These are phyloP conservation scores for Akanthomyces lecanii DNA, from an alignment of 2,329 filamentous ascomycete genomes.

Conservation along the genomic window DNA sequence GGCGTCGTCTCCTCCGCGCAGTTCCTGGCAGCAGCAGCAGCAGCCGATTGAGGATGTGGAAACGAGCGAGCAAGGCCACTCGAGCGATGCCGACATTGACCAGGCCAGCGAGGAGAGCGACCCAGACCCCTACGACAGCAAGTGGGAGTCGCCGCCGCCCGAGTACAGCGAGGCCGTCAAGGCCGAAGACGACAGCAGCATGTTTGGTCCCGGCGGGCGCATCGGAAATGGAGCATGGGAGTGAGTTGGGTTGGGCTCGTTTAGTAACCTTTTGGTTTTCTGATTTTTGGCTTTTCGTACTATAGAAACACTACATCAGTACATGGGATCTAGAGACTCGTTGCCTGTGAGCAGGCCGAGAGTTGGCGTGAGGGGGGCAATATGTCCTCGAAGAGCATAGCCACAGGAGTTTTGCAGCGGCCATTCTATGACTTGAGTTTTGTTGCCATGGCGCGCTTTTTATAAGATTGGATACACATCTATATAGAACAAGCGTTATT, in stretches of 20 bases:
- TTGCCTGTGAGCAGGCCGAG: not conserved
- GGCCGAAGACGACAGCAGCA: conserved; percentile 6
- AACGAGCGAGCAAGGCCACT: conserved; percentile 30
- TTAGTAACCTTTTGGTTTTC: not conserved
- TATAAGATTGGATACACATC: not conserved
- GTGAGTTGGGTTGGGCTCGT: not conserved
- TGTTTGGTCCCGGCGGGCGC: conserved; percentile 14
- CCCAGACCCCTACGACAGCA: conserved; percentile 27
- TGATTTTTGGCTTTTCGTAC: not conserved
- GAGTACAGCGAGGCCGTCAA: conserved; percentile 16
- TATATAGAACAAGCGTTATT: too few relatives aligned
- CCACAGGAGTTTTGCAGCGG: conserved; percentile 6
- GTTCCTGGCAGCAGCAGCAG: conserved; percentile 2
- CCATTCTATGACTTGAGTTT: not conserved
- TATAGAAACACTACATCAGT: not conserved
- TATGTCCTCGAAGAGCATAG: conserved; percentile 3
- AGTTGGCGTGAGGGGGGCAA: not conserved
- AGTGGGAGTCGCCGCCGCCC: conserved; percentile 18
- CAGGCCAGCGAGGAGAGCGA: conserved; percentile 33
- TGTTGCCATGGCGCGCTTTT: not conserved
- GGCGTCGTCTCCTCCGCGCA: not conserved
- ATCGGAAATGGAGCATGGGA: conserved; percentile 15
- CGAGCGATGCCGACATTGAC: conserved; percentile 30
- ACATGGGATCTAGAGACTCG: not conserved
- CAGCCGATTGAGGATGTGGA: conserved; percentile 28